Evolutionary conservation across 768 basidiomycete species (phyloP).

Genomic region (Terana coerulea): DNA sequence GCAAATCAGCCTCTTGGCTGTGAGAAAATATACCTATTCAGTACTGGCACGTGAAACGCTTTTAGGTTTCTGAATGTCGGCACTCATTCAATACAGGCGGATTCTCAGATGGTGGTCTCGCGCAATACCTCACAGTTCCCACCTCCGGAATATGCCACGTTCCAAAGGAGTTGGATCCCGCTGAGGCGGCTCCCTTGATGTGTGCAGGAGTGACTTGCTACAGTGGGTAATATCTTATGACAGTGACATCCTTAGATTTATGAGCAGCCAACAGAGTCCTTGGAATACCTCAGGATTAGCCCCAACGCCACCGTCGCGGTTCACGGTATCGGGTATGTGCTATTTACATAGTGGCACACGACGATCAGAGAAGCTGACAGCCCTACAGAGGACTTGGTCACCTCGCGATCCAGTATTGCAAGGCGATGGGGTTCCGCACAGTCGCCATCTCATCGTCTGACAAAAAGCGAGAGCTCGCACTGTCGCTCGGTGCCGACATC

Average conservation of each 20-base stretch:
- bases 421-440: constrained; percentile 33
- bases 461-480: constrained; percentile 30
- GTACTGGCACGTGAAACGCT: neutral
- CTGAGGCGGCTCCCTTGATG: constrained; percentile 27
- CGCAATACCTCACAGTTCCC: constrained; percentile 24
- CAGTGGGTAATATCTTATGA: constrained; percentile 15
- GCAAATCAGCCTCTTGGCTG: constrained; percentile 25
- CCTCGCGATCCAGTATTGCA: constrained; percentile 31
- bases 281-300: constrained; percentile 26
- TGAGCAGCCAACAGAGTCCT: constrained; percentile 14
- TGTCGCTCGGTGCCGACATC: constrained; percentile 33
- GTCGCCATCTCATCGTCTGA: constrained; percentile 31
- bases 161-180: constrained; percentile 22
- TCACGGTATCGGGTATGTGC: constrained; percentile 32
- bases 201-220: constrained; percentile 39
- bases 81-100: constrained; percentile 16
- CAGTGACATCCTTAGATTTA: neutral
- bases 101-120: constrained; percentile 25
- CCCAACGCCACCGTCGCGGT: constrained; percentile 35
- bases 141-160: constrained; percentile 22
- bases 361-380: neutral
- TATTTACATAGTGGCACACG: neutral
- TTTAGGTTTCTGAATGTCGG: neutral
- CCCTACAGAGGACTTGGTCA: constrained; percentile 27
- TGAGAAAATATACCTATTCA: constrained; percentile 18